Evolutionary conservation across 176 grass and related monocot species (phyloP), one percentile per base, ranked within the genome.

Genomic region (Canna indica): DNA sequence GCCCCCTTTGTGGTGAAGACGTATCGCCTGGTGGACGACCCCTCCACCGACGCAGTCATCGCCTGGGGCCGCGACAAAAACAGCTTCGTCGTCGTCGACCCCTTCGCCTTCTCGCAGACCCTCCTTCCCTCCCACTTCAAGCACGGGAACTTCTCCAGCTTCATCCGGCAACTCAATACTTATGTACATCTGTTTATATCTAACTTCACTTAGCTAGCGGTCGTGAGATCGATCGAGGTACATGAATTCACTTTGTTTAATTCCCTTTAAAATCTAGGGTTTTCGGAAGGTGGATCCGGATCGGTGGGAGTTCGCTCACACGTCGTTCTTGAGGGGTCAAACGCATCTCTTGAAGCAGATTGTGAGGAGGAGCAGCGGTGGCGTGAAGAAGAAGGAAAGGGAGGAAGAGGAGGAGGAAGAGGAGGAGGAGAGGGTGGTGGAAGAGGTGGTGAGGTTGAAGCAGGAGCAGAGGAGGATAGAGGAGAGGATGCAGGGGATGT

Each of bases 111-210:
- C 84, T 87, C 84, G 47, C 86, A 81, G 77, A 73, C 77, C 33
- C 79, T 97, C 20, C 86, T 97, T 14, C 88, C 93, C 8, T 52
- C 86, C 0, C 84, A 97, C 80, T 97, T 97, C 77, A 97, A 97
- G 86, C 88, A 91, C 80, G 76, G 71, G 61, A 97, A 97, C 77
- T 97, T 97, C 86, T 91, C 85, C 58, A 91, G 86, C 88, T 97
- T 97, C 79, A 84, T 97, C 12, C 67, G 93, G 0, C 88, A 97
- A 81, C 93, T 97, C 79, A 97, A 97, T 73, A 91, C 91, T 45
- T 96, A 96, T 29, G 91, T 96, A 36, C 30, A 78, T 73, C 1
- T n/a, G n/a, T n/a, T n/a, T n/a, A n/a, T 58, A 25, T 8, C 11
- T 8, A 58, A 25, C 0, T 9, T 24, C 9, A 1, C n/a, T 6